phyloP scores from a whole-genome alignment of 2,329 filamentous ascomycete genomes.

The Arthrinium puccinioides region DNA sequence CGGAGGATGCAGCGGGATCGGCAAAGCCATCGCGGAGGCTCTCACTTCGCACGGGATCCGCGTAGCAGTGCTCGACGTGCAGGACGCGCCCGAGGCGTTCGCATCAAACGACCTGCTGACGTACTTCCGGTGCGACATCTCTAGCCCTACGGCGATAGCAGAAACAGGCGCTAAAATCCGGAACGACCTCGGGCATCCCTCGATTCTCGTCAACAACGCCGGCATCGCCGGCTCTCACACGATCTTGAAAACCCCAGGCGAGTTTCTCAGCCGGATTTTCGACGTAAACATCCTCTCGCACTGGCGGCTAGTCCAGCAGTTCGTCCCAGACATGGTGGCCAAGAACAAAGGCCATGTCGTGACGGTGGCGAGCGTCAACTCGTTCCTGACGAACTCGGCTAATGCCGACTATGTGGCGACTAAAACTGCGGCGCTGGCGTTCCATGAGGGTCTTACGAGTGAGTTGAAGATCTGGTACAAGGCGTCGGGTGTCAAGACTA shows the following conservation, averaged over 20 bases:
- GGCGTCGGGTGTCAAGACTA: constrained; percentile 28
- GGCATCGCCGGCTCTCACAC: constrained; percentile 31
- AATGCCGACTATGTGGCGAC: constrained; percentile 44
- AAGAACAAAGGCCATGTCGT: constrained; percentile 45
- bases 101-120: not conserved
- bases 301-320: constrained; percentile 36
- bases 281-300: constrained; percentile 40
- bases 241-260: constrained; percentile 32
- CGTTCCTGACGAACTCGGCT: constrained; percentile 35
- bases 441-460: constrained; percentile 40
- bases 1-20: constrained; percentile 25
- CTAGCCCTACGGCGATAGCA: constrained; percentile 35
- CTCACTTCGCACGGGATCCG: constrained; percentile 26
- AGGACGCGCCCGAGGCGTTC: constrained; percentile 24
- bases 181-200: constrained; percentile 24
- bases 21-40: constrained; percentile 23
- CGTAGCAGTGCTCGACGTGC: constrained; percentile 29
- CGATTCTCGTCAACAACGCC: constrained; percentile 32
- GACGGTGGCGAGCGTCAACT: constrained; percentile 45
- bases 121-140: constrained; percentile 36
- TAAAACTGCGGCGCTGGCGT: constrained; percentile 43
- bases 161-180: constrained; percentile 30
- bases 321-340: constrained; percentile 39
- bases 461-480: constrained; percentile 28
- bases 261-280: constrained; percentile 33